Evolutionary conservation across 2,329 filamentous ascomycete species (phyloP).

Genomic region (Fusarium fujikuroi): DNA sequence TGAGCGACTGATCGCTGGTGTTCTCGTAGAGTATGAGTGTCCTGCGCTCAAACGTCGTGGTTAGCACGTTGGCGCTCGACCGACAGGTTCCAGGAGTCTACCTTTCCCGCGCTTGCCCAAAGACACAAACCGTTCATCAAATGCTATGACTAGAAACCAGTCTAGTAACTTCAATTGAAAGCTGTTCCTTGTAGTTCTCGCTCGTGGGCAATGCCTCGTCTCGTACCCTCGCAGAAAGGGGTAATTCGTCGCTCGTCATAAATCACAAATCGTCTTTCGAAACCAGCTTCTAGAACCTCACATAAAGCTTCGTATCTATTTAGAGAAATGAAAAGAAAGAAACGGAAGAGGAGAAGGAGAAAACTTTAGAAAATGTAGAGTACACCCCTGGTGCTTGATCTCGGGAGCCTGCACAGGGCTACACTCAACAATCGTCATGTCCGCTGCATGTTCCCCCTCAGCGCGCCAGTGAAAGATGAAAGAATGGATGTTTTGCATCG

Average conservation of each 20-base stretch:
- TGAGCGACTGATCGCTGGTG: not conserved
- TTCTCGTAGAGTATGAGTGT: not conserved
- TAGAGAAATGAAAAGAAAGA: not conserved
- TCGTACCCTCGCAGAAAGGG: not conserved
- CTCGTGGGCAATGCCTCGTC: not conserved
- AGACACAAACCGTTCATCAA: not conserved
- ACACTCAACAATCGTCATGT: not conserved
- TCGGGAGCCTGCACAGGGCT: conserved; percentile 9
- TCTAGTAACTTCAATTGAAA: accelerated
- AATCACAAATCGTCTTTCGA: not conserved
- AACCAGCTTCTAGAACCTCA: no score
- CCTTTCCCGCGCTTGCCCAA: not conserved
- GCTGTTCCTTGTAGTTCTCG: accelerated
- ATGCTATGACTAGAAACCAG: accelerated
- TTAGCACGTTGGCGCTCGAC: not conserved
- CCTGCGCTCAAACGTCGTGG: not conserved
- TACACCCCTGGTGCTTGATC: not conserved
- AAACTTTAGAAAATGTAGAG: not conserved
- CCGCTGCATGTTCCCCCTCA: not conserved
- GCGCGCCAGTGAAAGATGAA: accelerated
- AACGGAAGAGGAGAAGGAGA: not conserved
- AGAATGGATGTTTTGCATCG: not conserved
- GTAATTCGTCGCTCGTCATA: not conserved
- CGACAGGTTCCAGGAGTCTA: not conserved
- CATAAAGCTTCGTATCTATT: accelerated